Base-by-base conservation (phyloP, 441 rosid species). In the Erodium texanum region DNA sequence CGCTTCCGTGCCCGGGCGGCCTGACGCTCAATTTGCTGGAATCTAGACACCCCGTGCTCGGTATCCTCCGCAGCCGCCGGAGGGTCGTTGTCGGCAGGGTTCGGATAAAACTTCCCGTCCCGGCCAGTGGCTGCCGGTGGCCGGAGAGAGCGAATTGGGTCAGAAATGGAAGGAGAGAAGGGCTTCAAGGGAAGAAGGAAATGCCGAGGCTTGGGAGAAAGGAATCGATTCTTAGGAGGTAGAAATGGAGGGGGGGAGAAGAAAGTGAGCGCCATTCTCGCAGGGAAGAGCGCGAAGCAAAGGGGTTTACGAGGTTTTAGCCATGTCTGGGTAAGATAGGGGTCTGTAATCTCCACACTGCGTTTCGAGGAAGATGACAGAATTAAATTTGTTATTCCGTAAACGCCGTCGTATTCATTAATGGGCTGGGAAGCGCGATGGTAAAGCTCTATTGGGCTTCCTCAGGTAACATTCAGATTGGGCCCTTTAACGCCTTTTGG, bases 31-130 rank as follows among this genome's bases (percentile, higher is more conserved):
- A 93, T 84, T 82, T 89, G 96, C 69, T 79, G 80, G 70, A 89
- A 91, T 68, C 83, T 91, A 16, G 87, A 83, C 0, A 90, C 82
- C 5, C 96, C 99, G 69, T 93, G 97, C 68, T 82, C 82, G 23
- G 97, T 66, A 54, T 89, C 99, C 52, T 90, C 97, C 0, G 92
- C 81, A 0, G 93, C 97, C 72, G 89, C 99, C 0, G 97, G 97
- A 0, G 97, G 99, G 75, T 93, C 99, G 65, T 87, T 88, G 64
- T 80, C 90, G 1, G 95, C 74, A 0, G 96, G 84, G 66, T 73
- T 80, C 4, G 97, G 95, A 70, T 84, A 81, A 12, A 80, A 86
- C 64, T 77, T 85, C 0, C 88, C 87, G 73, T 70, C 76, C 0
- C 78, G 84, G 5, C 83, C 82, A 8, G 78, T 75, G 15, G 85